Base-by-base conservation (phyloP, 2,329 filamentous ascomycete genomes). In the Spiromastix sp. region DNA sequence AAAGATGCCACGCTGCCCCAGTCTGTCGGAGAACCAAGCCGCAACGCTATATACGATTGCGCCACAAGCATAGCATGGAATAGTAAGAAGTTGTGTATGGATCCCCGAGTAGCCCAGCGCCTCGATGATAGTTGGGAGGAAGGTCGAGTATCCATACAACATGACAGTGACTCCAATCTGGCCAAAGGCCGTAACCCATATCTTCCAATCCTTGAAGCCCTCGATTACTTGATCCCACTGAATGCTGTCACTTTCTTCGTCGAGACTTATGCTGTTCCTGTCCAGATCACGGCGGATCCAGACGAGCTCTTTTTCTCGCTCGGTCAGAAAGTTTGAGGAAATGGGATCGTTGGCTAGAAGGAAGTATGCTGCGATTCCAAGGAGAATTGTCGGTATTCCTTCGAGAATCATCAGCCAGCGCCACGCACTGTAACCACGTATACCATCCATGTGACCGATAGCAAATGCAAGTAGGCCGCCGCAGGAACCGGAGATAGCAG, bases 1-100 rank as follows among this genome's bases (percentile, higher is more conserved):
- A 27, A 59, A 53, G 2, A 49, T 46, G 1, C 53, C 55, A 5
- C 57, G 47, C 11, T 46, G 42, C 32, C 47, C 51, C 28, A 54
- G 38, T 24, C 44, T 49, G 34, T 61, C 57, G 3, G 58, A 60
- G 3, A 57, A 37, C 15, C 46, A 46, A 2, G 57, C 51, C 5
- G 49, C 48, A 4, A 56, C 19, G 2, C 63, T 27, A 16, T 21
- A 40, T 15, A 46, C 27, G 32, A 40, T 30, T 32, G 42, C 43
- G 28, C 41, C 43, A 16, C 47, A 32, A 24, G 36, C 43, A 41
- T 42, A 48, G 4, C 41, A 41, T 6, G 45, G 45, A 4, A 54
- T 42, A 48, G 54, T 38, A 45, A 57, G 25, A 38, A 49, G 30
- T 22, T 45, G 46, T 4, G 47, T 43, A 15, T 48, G 29, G 40